phyloP scores from a whole-genome alignment of 805 yeast species.

The Yarrowia phangngaensis region DNA sequence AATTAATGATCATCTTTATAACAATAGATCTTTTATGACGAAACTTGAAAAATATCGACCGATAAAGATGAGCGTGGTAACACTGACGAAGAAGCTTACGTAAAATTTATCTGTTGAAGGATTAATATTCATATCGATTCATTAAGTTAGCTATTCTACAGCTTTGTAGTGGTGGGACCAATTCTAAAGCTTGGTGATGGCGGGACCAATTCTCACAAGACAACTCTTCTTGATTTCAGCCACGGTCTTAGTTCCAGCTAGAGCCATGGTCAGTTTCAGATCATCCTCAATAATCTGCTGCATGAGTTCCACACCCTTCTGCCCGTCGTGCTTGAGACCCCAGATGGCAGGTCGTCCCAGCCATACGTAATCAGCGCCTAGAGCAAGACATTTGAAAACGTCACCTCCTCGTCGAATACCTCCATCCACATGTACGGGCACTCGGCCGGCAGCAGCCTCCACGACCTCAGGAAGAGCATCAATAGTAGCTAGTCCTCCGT shows the following conservation, averaged over 20 bases:
- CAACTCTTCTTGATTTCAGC: conserved; percentile 28
- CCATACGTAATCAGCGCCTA: conserved; percentile 67
- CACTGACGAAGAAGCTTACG: too few species aligned
- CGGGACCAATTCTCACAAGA: conserved; percentile 30
- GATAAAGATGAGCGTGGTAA: too few species aligned
- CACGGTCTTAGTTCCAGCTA: conserved; percentile 32
- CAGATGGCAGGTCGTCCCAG: conserved; percentile 64
- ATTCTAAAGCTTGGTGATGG: conserved; percentile 4
- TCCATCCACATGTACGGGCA: conserved; percentile 63
- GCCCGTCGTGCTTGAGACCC: conserved; percentile 66
- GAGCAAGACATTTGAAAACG: conserved; percentile 59
- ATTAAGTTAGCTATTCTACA: too few species aligned
- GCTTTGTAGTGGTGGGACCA: too few species aligned
- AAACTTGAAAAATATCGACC: too few species aligned
- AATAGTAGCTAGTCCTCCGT: conserved; percentile 57
- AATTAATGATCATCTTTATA: too few species aligned
- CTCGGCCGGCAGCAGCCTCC: conserved; percentile 41
- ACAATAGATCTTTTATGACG: too few species aligned
- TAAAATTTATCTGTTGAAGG: too few species aligned
- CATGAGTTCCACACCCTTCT: conserved; percentile 52
- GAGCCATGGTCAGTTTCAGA: conserved; percentile 33
- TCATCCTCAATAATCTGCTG: conserved; percentile 34
- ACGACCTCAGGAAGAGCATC: conserved; percentile 60
- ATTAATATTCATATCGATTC: too few species aligned
- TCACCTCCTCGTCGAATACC: conserved; percentile 69